Conservation (phyloP, 441 rosid genomes). For the Bruguiera hainesii region DNA sequence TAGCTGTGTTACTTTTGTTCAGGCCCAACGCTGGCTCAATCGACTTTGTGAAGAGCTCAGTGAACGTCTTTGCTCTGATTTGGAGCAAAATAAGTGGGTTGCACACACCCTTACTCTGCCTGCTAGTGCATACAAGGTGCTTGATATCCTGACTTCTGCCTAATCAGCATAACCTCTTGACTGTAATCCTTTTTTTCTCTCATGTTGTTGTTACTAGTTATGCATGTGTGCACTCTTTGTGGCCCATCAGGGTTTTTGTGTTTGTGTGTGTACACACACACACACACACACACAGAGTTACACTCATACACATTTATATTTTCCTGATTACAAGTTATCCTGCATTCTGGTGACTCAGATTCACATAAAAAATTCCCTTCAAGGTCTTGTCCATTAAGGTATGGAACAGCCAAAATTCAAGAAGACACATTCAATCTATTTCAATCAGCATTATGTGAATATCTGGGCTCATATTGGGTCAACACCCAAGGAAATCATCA, state of each 20-base stretch:
- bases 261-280: too few species aligned
- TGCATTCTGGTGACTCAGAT: conserved; percentile 64
- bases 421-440: conserved; percentile 84
- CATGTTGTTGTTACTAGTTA: too few species aligned
- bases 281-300: background rate
- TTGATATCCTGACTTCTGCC: conserved; percentile 6
- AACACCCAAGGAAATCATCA: conserved; percentile 46
- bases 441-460: conserved; percentile 86
- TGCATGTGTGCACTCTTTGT: too few species aligned
- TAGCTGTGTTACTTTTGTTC: background rate
- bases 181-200: background rate
- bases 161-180: background rate
- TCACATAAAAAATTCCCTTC: conserved; percentile 82
- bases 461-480: conserved; percentile 43
- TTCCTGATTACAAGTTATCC: conserved; percentile 24
- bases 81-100: conserved; percentile 78
- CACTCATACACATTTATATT: background rate
- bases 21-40: conserved; percentile 95
- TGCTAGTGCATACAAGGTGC: conserved; percentile 69
- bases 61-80: conserved; percentile 71
- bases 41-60: conserved; percentile 81
- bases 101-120: conserved; percentile 71
- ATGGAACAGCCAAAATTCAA: conserved; percentile 77
- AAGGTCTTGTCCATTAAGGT: conserved; percentile 84
- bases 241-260: too few species aligned